Base-by-base conservation (phyloP, 257 asterid species). In the Cinchona pubescens region DNA sequence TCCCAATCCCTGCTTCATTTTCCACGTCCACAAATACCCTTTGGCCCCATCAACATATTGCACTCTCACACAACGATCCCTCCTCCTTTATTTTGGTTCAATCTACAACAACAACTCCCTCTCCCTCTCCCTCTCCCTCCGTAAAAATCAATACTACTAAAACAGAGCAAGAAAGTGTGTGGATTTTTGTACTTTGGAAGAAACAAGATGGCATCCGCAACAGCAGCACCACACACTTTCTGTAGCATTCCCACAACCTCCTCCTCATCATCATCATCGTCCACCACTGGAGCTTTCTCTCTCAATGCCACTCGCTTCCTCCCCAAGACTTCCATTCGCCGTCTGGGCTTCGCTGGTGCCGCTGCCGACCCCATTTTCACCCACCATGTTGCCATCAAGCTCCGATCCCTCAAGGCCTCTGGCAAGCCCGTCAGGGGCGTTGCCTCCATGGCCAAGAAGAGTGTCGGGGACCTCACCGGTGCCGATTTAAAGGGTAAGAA, bases 401-500 rank as follows among this genome's bases (percentile, higher is more conserved):
- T 86, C 79, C 85, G 80, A 72, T 83, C 94, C 37, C 37, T 86
- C 77, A 72, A 66, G 53, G 74, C 78, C 7, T 63, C 80, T 16
- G 76, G 79, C 29, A 82, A 86, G 79, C 91, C 89, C 10, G 60
- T 82, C 49, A 80, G 87, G 49, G 87, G 85, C 9, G 85, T 85
- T 37, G 89, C 76, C 29, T 80, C 89, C 69, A 87, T 85, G 85
- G 78, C 87, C 13, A 91, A 89, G 87, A 91, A 84, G 86, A 89
- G 97, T 78, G 93, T 91, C 3, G 93, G 91, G 0, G 92, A 86
- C 83, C 87, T 87, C 65, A 42, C 72, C 5, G 84, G 80, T 0
- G 80, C 89, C 0, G 96, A 91, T 0, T 87, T 91, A 75, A 89
- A 89, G 89, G 91, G 95, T 18, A 91, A 89, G 77, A 90, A 71